Conservation (phyloP, 192 early-diverging fungal genomes). For the Phycomyces blakesleeanus region DNA sequence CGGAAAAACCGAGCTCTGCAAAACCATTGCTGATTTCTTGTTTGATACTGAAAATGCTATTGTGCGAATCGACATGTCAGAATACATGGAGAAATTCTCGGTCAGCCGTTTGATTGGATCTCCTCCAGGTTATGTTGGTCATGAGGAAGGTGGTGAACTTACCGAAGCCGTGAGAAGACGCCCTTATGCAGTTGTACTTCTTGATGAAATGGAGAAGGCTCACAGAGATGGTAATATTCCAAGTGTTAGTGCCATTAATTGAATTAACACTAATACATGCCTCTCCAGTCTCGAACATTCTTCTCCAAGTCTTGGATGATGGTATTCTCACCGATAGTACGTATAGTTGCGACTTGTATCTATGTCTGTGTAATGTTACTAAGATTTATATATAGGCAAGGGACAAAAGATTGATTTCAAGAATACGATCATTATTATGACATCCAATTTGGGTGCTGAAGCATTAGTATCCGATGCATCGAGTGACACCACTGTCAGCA, state of each 20-base stretch:
- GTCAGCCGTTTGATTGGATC: constrained; percentile 91
- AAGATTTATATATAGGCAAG: constrained; percentile 49
- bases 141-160: constrained; percentile 94
- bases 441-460: constrained; percentile 42
- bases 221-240: constrained; percentile 52
- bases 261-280: background rate
- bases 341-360: background rate
- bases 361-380: background rate
- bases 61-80: constrained; percentile 97
- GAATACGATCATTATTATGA: constrained; percentile 96
- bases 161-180: constrained; percentile 89
- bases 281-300: constrained; percentile 64
- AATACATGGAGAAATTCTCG: constrained; percentile 82
- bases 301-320: constrained; percentile 89
- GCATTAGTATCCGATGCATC: constrained; percentile 34
- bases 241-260: background rate
- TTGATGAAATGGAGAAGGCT: constrained; percentile 99
- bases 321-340: constrained; percentile 83
- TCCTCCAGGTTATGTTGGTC: constrained; percentile 95
- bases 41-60: constrained; percentile 97
- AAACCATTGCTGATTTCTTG: constrained; percentile 78
- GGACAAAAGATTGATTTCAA: constrained; percentile 91
- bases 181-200: constrained; percentile 91
- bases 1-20: constrained; percentile 87
- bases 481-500: constrained; percentile 22